Evolutionary conservation across 345 rosid species (phyloP).

Genomic region (Melaleuca quinquenervia): DNA sequence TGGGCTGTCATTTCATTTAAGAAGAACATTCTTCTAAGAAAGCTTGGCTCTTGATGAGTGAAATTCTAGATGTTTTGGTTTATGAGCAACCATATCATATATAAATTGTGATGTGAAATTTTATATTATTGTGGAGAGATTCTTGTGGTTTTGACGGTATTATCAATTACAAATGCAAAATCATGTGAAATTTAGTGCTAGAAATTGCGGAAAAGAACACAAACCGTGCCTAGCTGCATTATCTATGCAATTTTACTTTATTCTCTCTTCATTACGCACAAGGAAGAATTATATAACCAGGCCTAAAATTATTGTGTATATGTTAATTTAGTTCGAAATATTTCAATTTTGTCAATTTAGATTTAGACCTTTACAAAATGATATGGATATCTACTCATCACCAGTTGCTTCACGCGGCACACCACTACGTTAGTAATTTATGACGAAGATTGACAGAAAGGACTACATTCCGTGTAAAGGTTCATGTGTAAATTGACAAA

Average conservation of each 20-base stretch:
- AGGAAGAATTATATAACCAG: neutral
- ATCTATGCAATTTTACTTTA: neutral
- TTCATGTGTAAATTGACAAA: neutral
- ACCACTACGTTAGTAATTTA: neutral
- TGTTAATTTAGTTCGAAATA: too few relatives aligned
- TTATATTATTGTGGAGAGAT: too few relatives aligned
- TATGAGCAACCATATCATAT: neutral
- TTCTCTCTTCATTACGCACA: neutral
- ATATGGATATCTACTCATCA: neutral
- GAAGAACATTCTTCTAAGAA: neutral
- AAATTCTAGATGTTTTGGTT: neutral
- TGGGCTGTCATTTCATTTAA: neutral
- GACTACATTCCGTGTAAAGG: rapidly evolving
- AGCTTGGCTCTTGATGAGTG: neutral
- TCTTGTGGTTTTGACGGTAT: too few relatives aligned
- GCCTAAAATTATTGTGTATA: neutral
- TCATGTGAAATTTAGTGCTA: neutral
- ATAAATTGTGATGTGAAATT: too few relatives aligned
- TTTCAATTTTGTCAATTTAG: neutral
- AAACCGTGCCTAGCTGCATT: neutral
- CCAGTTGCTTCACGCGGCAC: neutral
- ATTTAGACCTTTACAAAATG: too few relatives aligned
- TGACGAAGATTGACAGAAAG: too few relatives aligned
- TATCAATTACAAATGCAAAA: too few relatives aligned
- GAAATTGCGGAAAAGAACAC: neutral